Conservation (phyloP, 768 basidiomycete species). For the Pisolithus tinctorius region DNA sequence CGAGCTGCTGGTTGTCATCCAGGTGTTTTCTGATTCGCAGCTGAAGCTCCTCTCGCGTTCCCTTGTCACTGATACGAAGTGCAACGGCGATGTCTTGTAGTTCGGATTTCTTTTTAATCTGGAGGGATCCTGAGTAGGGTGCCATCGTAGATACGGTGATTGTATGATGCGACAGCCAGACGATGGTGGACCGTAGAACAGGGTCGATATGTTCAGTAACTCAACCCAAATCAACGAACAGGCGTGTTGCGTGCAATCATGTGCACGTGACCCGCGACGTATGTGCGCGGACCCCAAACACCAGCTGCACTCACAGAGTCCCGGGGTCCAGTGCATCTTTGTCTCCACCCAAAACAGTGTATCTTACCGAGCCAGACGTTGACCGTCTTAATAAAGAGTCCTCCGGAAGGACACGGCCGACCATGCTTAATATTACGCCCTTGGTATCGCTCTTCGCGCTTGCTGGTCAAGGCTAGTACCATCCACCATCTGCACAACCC, state of each 20-base stretch:
- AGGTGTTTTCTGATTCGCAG: slow-evolving; percentile 58
- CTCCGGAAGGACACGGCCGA: slow-evolving; percentile 29
- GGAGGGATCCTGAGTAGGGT: slow-evolving; percentile 47
- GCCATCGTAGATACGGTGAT: slow-evolving; percentile 29
- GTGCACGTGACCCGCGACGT: slow-evolving; percentile 2
- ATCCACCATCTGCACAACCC: not conserved
- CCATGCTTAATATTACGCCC: slow-evolving; percentile 21
- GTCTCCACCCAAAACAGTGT: too few relatives aligned
- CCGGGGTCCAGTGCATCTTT: not conserved
- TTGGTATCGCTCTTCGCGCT: slow-evolving; percentile 33
- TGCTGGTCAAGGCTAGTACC: slow-evolving; percentile 53
- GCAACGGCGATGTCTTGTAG: slow-evolving; percentile 55
- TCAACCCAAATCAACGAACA: not conserved
- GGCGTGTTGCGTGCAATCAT: not conserved
- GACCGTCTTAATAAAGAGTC: slow-evolving; percentile 2
- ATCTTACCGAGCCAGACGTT: too few relatives aligned
- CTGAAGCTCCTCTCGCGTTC: slow-evolving; percentile 60
- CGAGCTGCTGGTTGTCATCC: slow-evolving; percentile 46
- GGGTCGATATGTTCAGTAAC: too few relatives aligned
- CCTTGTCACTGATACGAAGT: slow-evolving; percentile 43
- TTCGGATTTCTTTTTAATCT: slow-evolving; percentile 63
- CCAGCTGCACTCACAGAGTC: not conserved
- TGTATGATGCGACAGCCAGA: not conserved
- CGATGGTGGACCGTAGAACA: slow-evolving; percentile 4
- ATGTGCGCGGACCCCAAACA: not conserved